Evolutionary conservation across 176 grass and related monocot genomes (phyloP).

Genomic region (Dendrocalamus sinicus): DNA sequence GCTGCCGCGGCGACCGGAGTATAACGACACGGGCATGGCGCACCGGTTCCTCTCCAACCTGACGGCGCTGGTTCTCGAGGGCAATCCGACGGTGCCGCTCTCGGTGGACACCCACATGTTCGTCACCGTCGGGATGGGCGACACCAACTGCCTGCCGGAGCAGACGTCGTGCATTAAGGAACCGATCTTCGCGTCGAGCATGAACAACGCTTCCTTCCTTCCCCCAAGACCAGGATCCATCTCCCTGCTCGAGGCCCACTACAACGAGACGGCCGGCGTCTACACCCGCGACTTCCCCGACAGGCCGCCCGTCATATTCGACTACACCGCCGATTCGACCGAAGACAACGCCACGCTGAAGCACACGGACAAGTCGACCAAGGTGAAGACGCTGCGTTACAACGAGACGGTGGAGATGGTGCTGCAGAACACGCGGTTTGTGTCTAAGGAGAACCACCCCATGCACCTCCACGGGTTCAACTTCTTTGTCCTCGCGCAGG

Average conservation of each 20-base stretch:
- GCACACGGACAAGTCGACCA: constrained; percentile 39
- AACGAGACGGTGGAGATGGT: constrained; percentile 58
- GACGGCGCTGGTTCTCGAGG: constrained; percentile 38
- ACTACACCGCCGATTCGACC: constrained; percentile 53
- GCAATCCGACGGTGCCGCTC: constrained; percentile 47
- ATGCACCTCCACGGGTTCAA: constrained; percentile 62
- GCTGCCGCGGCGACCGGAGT: constrained; percentile 14
- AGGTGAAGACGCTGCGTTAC: constrained; percentile 48
- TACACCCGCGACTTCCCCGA: constrained; percentile 67
- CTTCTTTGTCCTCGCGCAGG: constrained; percentile 64
- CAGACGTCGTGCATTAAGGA: constrained; percentile 30
- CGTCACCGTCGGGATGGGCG: constrained; percentile 46
- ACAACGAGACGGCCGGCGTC: not conserved
- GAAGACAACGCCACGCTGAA: too few species aligned
- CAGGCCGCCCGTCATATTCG: constrained; percentile 37
- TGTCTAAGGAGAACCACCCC: constrained; percentile 61
- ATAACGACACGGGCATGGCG: constrained; percentile 13
- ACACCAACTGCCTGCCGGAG: constrained; percentile 20
- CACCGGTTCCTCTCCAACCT: constrained; percentile 52
- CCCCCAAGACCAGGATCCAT: constrained; percentile 27
- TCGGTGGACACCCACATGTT: constrained; percentile 62
- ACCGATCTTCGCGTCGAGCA: constrained; percentile 42
- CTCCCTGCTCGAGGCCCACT: constrained; percentile 53
- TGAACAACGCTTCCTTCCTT: constrained; percentile 68
- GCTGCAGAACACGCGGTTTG: constrained; percentile 61